Conservation (phyloP, 2,329 filamentous ascomycete genomes). For the Cytospora schulzeri region DNA sequence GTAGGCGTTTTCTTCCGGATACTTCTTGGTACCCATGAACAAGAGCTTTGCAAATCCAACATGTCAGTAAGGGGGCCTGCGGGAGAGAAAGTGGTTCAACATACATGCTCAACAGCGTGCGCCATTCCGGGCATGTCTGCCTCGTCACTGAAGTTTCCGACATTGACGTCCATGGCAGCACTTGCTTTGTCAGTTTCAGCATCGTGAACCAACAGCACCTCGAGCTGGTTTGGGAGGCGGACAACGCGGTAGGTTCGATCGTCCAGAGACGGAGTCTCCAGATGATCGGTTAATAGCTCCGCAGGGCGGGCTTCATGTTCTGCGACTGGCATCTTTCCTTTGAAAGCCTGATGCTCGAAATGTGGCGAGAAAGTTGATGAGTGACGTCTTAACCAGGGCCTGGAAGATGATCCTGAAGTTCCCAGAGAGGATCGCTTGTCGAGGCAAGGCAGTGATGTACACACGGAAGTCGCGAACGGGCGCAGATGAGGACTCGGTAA, state of each 20-base stretch:
- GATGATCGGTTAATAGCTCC: slow-evolving; percentile 62
- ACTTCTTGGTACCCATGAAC: slow-evolving; percentile 99
- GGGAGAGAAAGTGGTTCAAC: slow-evolving; percentile 27
- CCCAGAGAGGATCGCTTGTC: not conserved
- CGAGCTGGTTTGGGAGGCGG: slow-evolving; percentile 80
- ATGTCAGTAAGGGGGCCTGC: slow-evolving; percentile 12
- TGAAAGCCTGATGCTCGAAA: slow-evolving; percentile 31
- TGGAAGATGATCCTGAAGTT: not conserved
- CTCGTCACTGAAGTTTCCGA: slow-evolving; percentile 92
- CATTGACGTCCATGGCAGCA: slow-evolving; percentile 91
- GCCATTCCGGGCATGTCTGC: slow-evolving; percentile 92
- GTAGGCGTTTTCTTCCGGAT: slow-evolving; percentile 93
- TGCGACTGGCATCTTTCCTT: slow-evolving; percentile 34
- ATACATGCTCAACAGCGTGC: slow-evolving; percentile 88
- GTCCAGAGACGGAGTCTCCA: slow-evolving; percentile 85
- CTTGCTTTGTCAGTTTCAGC: slow-evolving; percentile 95
- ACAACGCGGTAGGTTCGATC: slow-evolving; percentile 88
- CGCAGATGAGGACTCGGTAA: not conserved
- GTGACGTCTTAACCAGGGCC: not conserved
- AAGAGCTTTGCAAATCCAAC: slow-evolving; percentile 56
- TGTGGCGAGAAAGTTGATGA: slow-evolving; percentile 2
- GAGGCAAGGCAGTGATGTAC: slow-evolving; percentile 6
- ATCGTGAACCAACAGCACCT: slow-evolving; percentile 91
- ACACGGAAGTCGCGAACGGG: slow-evolving; percentile 1
- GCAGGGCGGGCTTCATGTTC: slow-evolving; percentile 38